phyloP scores from a whole-genome alignment of 192 early-diverging fungal genomes.

The Kappamyces sp. region DNA sequence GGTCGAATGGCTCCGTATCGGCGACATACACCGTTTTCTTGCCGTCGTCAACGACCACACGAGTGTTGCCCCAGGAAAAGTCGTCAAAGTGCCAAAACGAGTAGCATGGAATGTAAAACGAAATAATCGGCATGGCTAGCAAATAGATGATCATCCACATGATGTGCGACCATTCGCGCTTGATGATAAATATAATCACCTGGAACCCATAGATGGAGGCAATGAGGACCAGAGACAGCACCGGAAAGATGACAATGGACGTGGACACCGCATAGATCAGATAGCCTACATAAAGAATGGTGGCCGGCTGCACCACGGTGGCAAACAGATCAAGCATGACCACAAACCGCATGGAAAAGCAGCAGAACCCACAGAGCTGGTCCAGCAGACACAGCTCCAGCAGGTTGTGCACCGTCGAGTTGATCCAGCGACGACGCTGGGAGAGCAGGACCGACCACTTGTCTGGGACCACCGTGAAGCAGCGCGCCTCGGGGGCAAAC shows the following conservation, averaged over 20 bases:
- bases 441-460: conserved; percentile 88
- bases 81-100: conserved; percentile 99
- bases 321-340: conserved; percentile 94
- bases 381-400: conserved; percentile 89
- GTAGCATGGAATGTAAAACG: conserved; percentile 65
- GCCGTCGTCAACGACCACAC: conserved; percentile 87
- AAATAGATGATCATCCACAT: conserved; percentile 95
- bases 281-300: conserved; percentile 82
- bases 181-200: conserved; percentile 86
- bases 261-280: conserved; percentile 42
- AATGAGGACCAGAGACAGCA: conserved; percentile 82
- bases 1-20: conserved; percentile 78
- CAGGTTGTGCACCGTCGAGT: conserved; percentile 98
- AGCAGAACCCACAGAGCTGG: conserved; percentile 97
- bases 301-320: conserved; percentile 88
- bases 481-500: conserved; percentile 88
- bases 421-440: conserved; percentile 99
- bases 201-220: conserved; percentile 89
- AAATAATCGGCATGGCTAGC: conserved; percentile 88
- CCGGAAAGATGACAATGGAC: conserved; percentile 54
- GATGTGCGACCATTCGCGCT: conserved; percentile 75
- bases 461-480: conserved; percentile 91
- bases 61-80: conserved; percentile 99
- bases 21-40: conserved; percentile 43
- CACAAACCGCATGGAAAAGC: conserved; percentile 99